Evolutionary conservation across 2,329 filamentous ascomycete genomes (phyloP).

Genomic region (Talaromyces albobiverticillius): DNA sequence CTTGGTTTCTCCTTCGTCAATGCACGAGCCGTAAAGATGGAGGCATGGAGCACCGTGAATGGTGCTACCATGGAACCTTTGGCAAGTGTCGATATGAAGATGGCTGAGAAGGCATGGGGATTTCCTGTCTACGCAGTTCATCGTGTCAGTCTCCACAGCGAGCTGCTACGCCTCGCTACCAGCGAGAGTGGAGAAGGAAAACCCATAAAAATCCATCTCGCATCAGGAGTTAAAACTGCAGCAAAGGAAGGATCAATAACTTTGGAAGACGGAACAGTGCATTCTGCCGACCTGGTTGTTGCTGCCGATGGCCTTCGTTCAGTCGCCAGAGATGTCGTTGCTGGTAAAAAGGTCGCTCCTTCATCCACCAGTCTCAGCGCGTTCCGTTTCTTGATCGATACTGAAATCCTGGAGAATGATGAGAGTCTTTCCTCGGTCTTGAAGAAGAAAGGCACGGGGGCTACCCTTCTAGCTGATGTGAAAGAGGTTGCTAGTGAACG

Average conservation of each 20-base stretch:
- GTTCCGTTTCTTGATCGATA: conserved; percentile 25
- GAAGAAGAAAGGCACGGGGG: conserved; percentile 17
- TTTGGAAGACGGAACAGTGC: conserved; percentile 20
- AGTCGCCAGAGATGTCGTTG: conserved; percentile 14
- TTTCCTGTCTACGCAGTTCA: conserved; percentile 23
- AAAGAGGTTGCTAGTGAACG: conserved; percentile 16
- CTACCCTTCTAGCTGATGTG: conserved; percentile 20
- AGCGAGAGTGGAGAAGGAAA: neutral
- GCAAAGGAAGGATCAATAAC: conserved; percentile 21
- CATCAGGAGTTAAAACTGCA: conserved; percentile 21
- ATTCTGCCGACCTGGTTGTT: conserved; percentile 29
- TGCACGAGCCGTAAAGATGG: conserved; percentile 22
- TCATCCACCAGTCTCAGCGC: conserved; percentile 21
- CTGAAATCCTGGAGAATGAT: conserved; percentile 26
- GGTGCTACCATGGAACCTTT: conserved; percentile 20
- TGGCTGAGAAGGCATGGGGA: conserved; percentile 21
- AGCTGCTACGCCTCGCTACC: conserved; percentile 21
- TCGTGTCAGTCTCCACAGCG: conserved; percentile 27
- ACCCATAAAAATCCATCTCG: conserved; percentile 20
- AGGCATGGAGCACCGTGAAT: conserved; percentile 21
- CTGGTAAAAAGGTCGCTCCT: neutral
- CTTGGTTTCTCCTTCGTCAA: conserved; percentile 26
- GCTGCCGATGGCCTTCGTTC: conserved; percentile 32
- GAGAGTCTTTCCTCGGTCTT: conserved; percentile 38
- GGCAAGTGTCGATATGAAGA: conserved; percentile 4